Evolutionary conservation across 106 monocot genomes (phyloP).

Genomic region (Dioscorea dumetorum): DNA sequence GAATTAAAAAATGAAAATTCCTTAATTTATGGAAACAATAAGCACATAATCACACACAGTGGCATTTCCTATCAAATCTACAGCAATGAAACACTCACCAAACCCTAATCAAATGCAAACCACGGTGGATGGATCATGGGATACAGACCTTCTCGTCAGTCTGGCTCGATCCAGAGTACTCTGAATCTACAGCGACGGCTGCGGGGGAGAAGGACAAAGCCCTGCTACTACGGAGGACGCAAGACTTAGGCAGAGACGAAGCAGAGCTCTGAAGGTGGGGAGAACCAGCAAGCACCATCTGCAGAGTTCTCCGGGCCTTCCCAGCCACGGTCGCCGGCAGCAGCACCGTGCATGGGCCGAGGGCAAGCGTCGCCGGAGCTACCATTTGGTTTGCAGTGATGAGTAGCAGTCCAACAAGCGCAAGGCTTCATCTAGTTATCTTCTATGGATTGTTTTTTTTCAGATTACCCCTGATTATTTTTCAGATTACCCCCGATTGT

Average conservation of each 20-base stretch:
- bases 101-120: background rate
- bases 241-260: background rate
- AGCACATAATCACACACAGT: too few relatives aligned
- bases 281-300: constrained; percentile 7
- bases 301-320: background rate
- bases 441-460: too few relatives aligned
- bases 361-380: constrained; percentile 40
- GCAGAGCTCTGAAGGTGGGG: constrained; percentile 4
- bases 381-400: constrained; percentile 20
- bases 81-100: too few relatives aligned
- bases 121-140: too few relatives aligned
- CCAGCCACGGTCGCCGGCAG: constrained; percentile 13
- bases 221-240: background rate
- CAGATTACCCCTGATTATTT: too few relatives aligned
- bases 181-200: constrained; percentile 51
- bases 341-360: constrained; percentile 32
- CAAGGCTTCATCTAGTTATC: too few relatives aligned
- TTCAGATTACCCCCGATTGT: too few relatives aligned
- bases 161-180: constrained; percentile 32
- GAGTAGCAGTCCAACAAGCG: background rate
- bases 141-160: constrained; percentile 4
- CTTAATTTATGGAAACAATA: too few relatives aligned
- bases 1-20: too few relatives aligned
- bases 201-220: background rate
- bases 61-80: too few relatives aligned